Evolutionary conservation across 1,284 basidiomycete genomes (phyloP).

Genomic region (Tetrapyrgos nigripes): DNA sequence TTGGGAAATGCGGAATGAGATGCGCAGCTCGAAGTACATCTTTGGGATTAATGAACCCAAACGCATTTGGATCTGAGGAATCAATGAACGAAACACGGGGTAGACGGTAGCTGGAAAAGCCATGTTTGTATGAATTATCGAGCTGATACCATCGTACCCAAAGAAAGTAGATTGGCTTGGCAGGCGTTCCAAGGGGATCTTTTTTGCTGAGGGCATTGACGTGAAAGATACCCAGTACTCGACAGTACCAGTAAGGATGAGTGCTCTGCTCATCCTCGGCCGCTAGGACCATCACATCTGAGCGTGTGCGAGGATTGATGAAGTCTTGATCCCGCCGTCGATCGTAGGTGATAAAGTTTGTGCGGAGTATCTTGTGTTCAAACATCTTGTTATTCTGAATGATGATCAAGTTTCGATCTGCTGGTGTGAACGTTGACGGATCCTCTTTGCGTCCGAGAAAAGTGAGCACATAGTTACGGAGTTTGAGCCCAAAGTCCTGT

Average conservation of each 20-base stretch:
- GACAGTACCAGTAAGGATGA: slow-evolving; percentile 1
- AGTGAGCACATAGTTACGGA: neutral
- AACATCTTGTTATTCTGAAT: neutral
- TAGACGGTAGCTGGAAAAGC: neutral
- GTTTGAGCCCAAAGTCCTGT: neutral
- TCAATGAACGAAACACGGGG: neutral
- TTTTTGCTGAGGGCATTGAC: neutral
- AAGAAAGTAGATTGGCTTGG: neutral
- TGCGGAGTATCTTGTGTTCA: slow-evolving; percentile 1
- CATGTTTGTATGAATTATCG: neutral
- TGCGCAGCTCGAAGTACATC: slow-evolving; percentile 21
- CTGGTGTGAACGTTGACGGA: neutral
- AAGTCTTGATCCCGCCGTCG: slow-evolving; percentile 2
- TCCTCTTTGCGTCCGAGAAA: neutral
- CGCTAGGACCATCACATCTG: slow-evolving; percentile 2
- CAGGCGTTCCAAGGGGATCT: neutral
- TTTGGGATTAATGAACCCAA: slow-evolving; percentile 17
- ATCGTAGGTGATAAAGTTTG: neutral
- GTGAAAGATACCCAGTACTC: slow-evolving; percentile 1
- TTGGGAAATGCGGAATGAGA: slow-evolving; percentile 20
- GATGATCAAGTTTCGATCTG: neutral
- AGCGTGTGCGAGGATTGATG: slow-evolving; percentile 1
- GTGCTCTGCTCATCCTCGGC: neutral
- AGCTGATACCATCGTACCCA: neutral
- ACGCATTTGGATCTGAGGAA: neutral